Evolutionary conservation across 352 stramenopile genomes (phyloP), one percentile per base, ranked within the genome.

Genomic region (Phytophthora palmivora): DNA sequence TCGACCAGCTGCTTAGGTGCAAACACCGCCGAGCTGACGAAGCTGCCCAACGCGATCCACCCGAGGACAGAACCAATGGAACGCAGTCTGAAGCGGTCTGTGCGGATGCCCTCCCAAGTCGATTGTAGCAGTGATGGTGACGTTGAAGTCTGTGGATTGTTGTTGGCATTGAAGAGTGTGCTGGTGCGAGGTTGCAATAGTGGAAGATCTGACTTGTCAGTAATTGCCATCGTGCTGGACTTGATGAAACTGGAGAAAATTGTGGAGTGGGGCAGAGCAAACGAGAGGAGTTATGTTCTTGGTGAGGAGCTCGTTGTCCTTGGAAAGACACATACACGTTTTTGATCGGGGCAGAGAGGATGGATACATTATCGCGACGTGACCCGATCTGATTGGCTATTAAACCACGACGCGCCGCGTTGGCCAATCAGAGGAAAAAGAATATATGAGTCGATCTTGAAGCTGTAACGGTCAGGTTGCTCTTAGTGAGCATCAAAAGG

Each of bases 1-100:
- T 87, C 74, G 18, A 69, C 55, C 15, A 73, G 37, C 3, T 58
- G 34, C 16, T 61, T 69, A 21, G 62, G 58, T 42, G 41, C 30
- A 4, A 63, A 12, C 26, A 70, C 4, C 8, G 74, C 44, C n/a
- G 75, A 66, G 58, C 66, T 89, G 43, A 84, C 54, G 30, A 78
- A 64, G 58, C 74, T 68, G 16, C 82, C 82, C 44, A 88, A 36
- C 2, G 77, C 76, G 39, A 89, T 64, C 73, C 72, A 89, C 24
- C 62, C 80, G 33, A 86, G 33, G 28, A 85, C 61, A 21, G 79
- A 79, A 6, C 69, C 69, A 36, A 84, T 47, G 45, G 74, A 68
- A 45, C 59, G 63, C 41, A 77, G 14, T 49, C 63, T 70, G 59
- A 69, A 82, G 43, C 74, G 74, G 53, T 82, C 71, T 11, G 59